phyloP scores from a whole-genome alignment of 116 monocot genomes.

The Papilionanthe hybrid region DNA sequence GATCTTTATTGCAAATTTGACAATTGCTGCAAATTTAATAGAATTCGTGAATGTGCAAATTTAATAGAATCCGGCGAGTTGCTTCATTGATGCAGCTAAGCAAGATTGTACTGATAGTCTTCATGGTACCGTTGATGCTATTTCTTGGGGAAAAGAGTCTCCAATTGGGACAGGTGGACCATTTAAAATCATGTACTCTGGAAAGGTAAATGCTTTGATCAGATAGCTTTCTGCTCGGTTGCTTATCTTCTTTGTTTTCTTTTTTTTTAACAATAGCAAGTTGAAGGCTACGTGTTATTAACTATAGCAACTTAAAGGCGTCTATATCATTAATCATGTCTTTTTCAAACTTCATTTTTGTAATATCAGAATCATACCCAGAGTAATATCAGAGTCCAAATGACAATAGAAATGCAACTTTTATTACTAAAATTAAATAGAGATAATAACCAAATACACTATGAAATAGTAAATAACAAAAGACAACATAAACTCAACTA shows the following conservation, averaged over 20 bases:
- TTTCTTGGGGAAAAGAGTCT: constrained; percentile 82
- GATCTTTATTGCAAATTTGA: not conserved
- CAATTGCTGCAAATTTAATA: constrained; percentile 19
- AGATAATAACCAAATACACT: too few species aligned
- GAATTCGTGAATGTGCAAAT: constrained; percentile 32
- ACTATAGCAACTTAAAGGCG: too few species aligned
- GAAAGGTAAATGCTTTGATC: constrained; percentile 40
- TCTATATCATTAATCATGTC: not conserved
- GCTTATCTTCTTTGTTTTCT: not conserved
- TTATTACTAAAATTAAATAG: too few species aligned
- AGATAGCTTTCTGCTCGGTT: not conserved
- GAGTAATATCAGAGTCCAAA: too few species aligned
- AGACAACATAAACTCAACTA: too few species aligned
- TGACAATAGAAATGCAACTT: too few species aligned
- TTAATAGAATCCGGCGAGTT: constrained; percentile 56
- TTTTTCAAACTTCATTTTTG: too few species aligned
- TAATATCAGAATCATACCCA: too few species aligned
- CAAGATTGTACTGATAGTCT: constrained; percentile 50
- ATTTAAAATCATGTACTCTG: constrained; percentile 62
- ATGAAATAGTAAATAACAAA: too few species aligned
- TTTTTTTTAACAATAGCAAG: not conserved
- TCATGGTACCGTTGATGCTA: constrained; percentile 59
- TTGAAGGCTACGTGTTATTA: not conserved
- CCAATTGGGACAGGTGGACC: constrained; percentile 73
- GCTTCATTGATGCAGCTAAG: constrained; percentile 76